phyloP scores from a whole-genome alignment of 1,139 yeast genomes.

The Pichia sp. region DNA sequence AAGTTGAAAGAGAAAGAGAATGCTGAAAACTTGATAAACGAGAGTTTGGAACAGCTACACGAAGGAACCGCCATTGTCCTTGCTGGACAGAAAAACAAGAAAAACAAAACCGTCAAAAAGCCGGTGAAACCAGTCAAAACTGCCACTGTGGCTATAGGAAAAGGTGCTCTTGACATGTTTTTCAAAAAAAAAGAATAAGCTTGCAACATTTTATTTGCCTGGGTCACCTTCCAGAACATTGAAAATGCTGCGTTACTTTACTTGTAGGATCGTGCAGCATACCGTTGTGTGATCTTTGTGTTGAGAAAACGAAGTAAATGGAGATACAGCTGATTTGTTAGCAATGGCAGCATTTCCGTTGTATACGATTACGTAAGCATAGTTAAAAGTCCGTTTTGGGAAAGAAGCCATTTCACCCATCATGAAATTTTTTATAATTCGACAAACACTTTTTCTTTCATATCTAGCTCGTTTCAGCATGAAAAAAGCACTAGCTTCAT shows the following conservation, averaged over 20 bases:
- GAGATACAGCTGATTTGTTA: too few species aligned
- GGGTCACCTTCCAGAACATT: neutral
- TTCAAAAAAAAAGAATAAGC: slow-evolving; percentile 33
- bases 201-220: too few species aligned
- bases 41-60: slow-evolving; percentile 13
- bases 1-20: neutral
- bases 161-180: slow-evolving; percentile 62
- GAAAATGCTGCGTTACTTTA: neutral
- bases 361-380: slow-evolving; percentile 2
- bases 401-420: slow-evolving; percentile 2
- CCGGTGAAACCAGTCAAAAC: slow-evolving; percentile 29
- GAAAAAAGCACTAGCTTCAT: too few species aligned
- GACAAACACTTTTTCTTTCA: neutral
- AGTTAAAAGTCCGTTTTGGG: slow-evolving; percentile 4
- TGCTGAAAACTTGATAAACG: slow-evolving; percentile 9
- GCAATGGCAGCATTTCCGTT: too few species aligned
- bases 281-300: too few species aligned
- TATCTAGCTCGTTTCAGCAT: too few species aligned
- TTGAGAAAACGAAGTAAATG: too few species aligned
- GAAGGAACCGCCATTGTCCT: slow-evolving; percentile 9
- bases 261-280: too few species aligned
- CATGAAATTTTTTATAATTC: slow-evolving; percentile 9
- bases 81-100: slow-evolving; percentile 20
- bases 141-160: slow-evolving; percentile 44
- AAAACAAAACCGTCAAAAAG: slow-evolving; percentile 18